These are phyloP conservation scores for Thyridium curvatum DNA, from an alignment of 2,329 filamentous ascomycete species.

Conservation along the genomic window DNA sequence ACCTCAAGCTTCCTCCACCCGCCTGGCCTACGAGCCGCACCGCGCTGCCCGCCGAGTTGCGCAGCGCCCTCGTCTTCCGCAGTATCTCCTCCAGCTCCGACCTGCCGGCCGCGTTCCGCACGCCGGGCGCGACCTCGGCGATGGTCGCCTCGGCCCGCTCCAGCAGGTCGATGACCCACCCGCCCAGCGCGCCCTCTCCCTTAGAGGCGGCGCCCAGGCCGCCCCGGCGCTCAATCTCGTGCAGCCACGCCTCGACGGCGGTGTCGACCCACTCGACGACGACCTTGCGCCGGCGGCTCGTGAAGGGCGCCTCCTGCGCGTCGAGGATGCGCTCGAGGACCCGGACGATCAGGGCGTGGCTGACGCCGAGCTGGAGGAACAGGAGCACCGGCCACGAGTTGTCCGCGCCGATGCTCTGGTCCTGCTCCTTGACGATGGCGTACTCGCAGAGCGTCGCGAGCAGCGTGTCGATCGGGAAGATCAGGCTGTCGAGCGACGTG, in stretches of 20 bases:
- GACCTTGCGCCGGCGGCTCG: slow-evolving; percentile 38
- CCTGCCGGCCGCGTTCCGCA: slow-evolving; percentile 33
- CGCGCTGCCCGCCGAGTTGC: slow-evolving; percentile 13
- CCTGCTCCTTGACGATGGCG: slow-evolving; percentile 51
- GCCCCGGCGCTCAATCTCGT: slow-evolving; percentile 41
- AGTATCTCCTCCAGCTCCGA: slow-evolving; percentile 14
- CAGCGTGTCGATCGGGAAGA: slow-evolving; percentile 57
- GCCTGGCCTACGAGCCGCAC: slow-evolving; percentile 6
- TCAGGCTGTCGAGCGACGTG: slow-evolving; percentile 57
- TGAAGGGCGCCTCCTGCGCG: slow-evolving; percentile 53
- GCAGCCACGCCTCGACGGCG: slow-evolving; percentile 41
- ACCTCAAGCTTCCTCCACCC: slow-evolving; percentile 8
- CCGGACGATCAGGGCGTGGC: slow-evolving; percentile 48
- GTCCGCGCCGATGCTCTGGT: slow-evolving; percentile 50
- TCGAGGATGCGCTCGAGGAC: slow-evolving; percentile 53
- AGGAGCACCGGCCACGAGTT: slow-evolving; percentile 51
- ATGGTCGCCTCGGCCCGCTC: slow-evolving; percentile 41
- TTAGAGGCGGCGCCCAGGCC: slow-evolving; percentile 24
- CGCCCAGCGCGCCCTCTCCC: slow-evolving; percentile 29
- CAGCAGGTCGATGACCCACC: slow-evolving; percentile 43
- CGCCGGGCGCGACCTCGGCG: slow-evolving; percentile 23
- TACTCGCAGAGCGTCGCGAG: slow-evolving; percentile 59
- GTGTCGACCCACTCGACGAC: slow-evolving; percentile 50
- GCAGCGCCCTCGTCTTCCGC: slow-evolving; percentile 13
- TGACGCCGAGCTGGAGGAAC: slow-evolving; percentile 49